A percentile compares a stretch with the other conserved stretches of the same genome.
These are phyloP conservation scores for Wickerhamomyces canadensis DNA, from an alignment of 805 yeast species.

Conservation along the genomic window DNA sequence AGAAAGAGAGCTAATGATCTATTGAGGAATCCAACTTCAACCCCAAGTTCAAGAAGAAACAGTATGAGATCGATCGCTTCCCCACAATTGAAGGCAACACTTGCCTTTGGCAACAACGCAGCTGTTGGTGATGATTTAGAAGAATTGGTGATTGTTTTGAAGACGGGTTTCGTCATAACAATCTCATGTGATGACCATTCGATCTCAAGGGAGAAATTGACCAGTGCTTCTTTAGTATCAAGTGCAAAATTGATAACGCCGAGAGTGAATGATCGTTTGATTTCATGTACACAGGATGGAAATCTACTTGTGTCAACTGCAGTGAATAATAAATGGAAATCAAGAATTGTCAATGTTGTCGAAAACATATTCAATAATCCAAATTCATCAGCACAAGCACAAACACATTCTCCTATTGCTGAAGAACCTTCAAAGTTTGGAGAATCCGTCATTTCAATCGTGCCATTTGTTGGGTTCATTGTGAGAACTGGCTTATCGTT, in stretches of 20 bases:
- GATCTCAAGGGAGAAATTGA: conserved; percentile 28
- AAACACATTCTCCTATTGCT: not conserved
- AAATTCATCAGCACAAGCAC: not conserved
- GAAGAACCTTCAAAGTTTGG: conserved; percentile 14
- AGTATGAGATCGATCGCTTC: conserved; percentile 25
- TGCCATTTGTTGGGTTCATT: conserved; percentile 72
- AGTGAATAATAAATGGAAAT: conserved; percentile 61
- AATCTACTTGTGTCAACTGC: conserved; percentile 53
- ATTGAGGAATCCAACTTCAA: conserved; percentile 8
- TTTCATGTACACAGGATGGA: conserved; percentile 45
- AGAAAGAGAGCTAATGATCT: conserved; percentile 25
- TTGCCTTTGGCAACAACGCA: conserved; percentile 19
- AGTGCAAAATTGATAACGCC: conserved; percentile 62
- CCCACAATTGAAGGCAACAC: conserved; percentile 15
- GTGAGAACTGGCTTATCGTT: conserved; percentile 48
- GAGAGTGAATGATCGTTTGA: conserved; percentile 66
- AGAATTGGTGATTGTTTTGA: conserved; percentile 47
- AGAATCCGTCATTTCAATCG: conserved; percentile 39
- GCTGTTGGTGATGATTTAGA: conserved; percentile 16
- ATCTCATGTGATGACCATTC: conserved; percentile 47
- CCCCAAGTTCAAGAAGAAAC: conserved; percentile 29
- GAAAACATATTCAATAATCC: conserved; percentile 31
- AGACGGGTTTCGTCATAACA: conserved; percentile 43
- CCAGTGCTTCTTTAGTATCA: conserved; percentile 34
- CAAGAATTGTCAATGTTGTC: conserved; percentile 43